Base-by-base conservation (phyloP, 164 flowering plant genomes). In the Umbellularia californica region DNA sequence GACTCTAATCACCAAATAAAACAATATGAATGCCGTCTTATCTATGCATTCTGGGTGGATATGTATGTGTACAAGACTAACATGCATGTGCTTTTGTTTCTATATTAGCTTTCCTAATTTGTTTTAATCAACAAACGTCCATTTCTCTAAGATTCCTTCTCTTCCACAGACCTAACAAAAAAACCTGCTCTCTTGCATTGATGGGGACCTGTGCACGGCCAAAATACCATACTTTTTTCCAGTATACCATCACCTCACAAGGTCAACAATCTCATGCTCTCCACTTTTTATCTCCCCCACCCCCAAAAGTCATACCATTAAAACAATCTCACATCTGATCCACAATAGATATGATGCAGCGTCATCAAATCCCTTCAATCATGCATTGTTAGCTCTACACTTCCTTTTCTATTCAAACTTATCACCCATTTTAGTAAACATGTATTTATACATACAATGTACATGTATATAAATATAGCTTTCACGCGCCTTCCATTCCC, bases 181-280 rank as follows among this genome's bases (percentile, higher is more conserved):
- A 72, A 71, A 71, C 74, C 74, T 71, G 74, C 74, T 22, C 65
- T n/a, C 50, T 60, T 5, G 1, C 20, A 6, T 47, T 51, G 74
- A 71, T 58, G 25, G 66, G 24, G 74, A 71, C 74, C 6, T 19
- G 19, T 60, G 65, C 15, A 30, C 3, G 6, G 74, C 73, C 50
- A 28, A 58, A 58, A 71, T 28, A 71, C 74, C 74, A 33, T 30
- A 58, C 66, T 27, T 30, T 24, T n/a, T 2, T 7, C 10, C 27
- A 78, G 75, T 62, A 74, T 52, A 62, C 64, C 64, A 35, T 66
- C 70, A 50, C 27, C 52, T 20, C 30, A 22, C 55, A 23, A 65
- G 79, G 85, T 83, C 86, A 81, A 83, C 76, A 81, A 83, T 79
- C 76, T 83, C 86, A 79, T 70, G 83, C 86, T 77, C 51, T 77